These are phyloP conservation scores for Leccinum arenicola DNA, from an alignment of 768 basidiomycete species.

Conservation along the genomic window DNA sequence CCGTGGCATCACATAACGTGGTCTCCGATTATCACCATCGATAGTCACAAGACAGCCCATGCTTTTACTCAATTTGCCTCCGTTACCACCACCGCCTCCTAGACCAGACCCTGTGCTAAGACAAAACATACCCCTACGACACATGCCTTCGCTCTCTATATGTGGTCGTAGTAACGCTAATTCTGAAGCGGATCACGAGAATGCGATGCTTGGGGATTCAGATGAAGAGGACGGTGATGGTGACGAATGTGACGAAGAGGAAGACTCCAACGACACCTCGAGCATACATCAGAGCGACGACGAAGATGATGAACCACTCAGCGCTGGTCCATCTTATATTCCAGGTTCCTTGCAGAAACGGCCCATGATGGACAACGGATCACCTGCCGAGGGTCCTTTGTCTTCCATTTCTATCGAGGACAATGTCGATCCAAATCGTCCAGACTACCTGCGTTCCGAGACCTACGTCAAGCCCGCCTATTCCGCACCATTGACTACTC, in stretches of 20 bases:
- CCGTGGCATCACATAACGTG: constrained; percentile 32
- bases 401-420: constrained; percentile 3
- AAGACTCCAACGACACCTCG: constrained; percentile 35
- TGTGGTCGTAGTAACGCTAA: constrained; percentile 31
- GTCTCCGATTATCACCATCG: constrained; percentile 45
- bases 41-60: constrained; percentile 43
- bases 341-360: constrained; percentile 11
- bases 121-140: constrained; percentile 38
- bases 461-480: too few species aligned
- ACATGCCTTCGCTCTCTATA: constrained; percentile 54
- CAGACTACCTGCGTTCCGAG: too few species aligned
- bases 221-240: constrained; percentile 29
- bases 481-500: background rate
- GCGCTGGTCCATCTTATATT: constrained; percentile 17
- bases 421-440: background rate
- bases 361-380: constrained; percentile 1
- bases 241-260: constrained; percentile 22
- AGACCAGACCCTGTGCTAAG: constrained; percentile 11
- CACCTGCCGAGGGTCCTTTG: background rate
- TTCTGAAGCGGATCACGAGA: constrained; percentile 21
- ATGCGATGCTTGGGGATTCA: constrained; percentile 23
- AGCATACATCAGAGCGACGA: constrained; percentile 37
- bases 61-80: constrained; percentile 50
- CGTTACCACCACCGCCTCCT: constrained; percentile 36
- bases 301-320: constrained; percentile 30